Base-by-base conservation (phyloP, 2,329 filamentous ascomycete genomes). In the Phyllosticta citribraziliensis region DNA sequence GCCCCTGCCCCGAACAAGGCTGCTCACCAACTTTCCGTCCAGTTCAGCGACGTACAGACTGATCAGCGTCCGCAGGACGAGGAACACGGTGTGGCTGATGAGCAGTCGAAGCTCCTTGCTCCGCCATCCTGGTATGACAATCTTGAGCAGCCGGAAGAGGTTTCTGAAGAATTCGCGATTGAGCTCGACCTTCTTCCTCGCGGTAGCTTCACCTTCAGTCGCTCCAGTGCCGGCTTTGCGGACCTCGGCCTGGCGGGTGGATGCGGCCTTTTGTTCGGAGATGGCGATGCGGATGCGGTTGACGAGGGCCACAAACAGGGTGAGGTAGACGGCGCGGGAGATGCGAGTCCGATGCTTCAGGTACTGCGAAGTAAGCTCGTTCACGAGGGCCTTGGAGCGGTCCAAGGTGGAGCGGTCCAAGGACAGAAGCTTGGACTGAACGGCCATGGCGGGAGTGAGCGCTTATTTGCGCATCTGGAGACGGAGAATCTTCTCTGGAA, bases 41-140 rank as follows among this genome's bases (percentile, higher is more conserved):
- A 99, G 86, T 73, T 96, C 92, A 1, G 94, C 94, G 22, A 99
- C 94, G 74, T 96, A 96, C 68, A 99, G 74, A 75, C 92, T 97
- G 68, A 99, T 91, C 70, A 99, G 78, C 1, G 94, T 97, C 68
- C 94, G 80, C 63, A 97, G 74, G 20, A 99, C 88, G 66, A 99
- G 78, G 72, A 99, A 99, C 68, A 97, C 85, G 70, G 88, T 96
- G 73, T 99, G 94, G 75, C 90, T 95, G 67, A 93, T 81, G 62
- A 99, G 78, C 67, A 99, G 78, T 65, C 92, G 79, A 33, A 93
- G 80, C 79, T 99, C 94, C 73, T 92, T 92, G 74, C 88, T 96
- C 70, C 84, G 83, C 87, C 89, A 95, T 55, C 91, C 88, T 0
- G 94, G 94, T 64, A 99, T 87, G 55, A 95, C 91, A 70, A 99